phyloP scores from a whole-genome alignment of 306 rosid species.

The Sophora flavescens region DNA sequence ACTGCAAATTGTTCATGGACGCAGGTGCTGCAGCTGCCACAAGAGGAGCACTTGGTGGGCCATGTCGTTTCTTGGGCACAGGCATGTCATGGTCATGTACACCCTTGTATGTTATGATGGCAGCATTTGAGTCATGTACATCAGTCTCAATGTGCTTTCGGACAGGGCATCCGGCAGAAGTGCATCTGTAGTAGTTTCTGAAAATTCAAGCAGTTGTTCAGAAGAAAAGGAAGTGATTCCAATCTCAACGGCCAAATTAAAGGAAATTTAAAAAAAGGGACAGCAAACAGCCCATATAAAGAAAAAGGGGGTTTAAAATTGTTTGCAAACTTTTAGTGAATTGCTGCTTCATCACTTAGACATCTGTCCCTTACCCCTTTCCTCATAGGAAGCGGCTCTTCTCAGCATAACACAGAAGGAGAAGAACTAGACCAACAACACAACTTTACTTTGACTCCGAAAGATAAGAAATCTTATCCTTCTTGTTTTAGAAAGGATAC shows the following conservation, averaged over 20 bases:
- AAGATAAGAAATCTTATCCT: conserved; percentile 27
- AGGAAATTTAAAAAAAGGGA: not conserved
- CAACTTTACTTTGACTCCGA: conserved; percentile 30
- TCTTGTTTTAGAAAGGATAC: conserved; percentile 23
- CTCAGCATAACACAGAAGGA: conserved; percentile 6
- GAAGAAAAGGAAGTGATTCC: conserved; percentile 30
- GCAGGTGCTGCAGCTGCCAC: conserved; percentile 84
- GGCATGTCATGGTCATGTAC: conserved; percentile 92
- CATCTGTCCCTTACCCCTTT: conserved; percentile 14
- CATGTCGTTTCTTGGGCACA: conserved; percentile 87
- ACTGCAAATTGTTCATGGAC: conserved; percentile 66
- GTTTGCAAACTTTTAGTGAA: conserved; percentile 18
- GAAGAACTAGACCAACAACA: conserved; percentile 17
- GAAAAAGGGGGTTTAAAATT: not conserved
- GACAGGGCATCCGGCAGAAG: conserved; percentile 99
- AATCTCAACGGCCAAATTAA: not conserved
- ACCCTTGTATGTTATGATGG: conserved; percentile 82
- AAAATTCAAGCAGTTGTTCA: conserved; percentile 42
- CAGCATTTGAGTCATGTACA: conserved; percentile 62
- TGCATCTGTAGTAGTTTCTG: conserved; percentile 99
- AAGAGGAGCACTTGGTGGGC: conserved; percentile 78
- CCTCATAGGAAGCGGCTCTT: conserved; percentile 24
- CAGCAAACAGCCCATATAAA: not conserved
- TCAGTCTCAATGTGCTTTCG: conserved; percentile 90
- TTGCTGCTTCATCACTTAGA: conserved; percentile 28